Evolutionary conservation across 495 filamentous ascomycete species (phyloP).

Genomic region (Hyphodiscus hymeniophilus): DNA sequence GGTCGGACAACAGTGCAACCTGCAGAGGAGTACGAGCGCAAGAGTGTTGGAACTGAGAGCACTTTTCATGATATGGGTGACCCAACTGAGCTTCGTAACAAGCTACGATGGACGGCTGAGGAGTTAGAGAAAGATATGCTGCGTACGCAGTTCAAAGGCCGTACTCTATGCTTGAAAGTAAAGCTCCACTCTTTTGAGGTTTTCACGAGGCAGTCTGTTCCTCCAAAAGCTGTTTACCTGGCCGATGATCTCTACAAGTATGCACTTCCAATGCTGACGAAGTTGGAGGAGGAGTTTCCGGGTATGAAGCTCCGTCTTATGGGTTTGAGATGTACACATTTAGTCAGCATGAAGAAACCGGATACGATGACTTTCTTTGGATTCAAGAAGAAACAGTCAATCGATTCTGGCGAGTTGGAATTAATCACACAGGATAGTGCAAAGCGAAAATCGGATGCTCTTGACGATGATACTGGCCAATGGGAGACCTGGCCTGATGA

Average conservation of each 20-base stretch:
- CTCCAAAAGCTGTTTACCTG: slow-evolving; percentile 58
- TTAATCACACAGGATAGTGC: slow-evolving; percentile 5
- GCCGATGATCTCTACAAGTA: slow-evolving; percentile 81
- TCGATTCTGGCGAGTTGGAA: slow-evolving; percentile 1
- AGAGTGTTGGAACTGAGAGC: slow-evolving; percentile 88
- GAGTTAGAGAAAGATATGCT: slow-evolving; percentile 83
- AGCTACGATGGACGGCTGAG: slow-evolving; percentile 70
- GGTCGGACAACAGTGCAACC: slow-evolving; percentile 85
- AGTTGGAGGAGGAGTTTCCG: slow-evolving; percentile 79
- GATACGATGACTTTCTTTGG: slow-evolving; percentile 76
- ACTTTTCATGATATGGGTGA: slow-evolving; percentile 80
- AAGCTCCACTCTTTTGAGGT: slow-evolving; percentile 95
- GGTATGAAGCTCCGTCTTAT: slow-evolving; percentile 77
- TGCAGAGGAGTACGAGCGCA: slow-evolving; percentile 81
- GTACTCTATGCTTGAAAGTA: slow-evolving; percentile 84
- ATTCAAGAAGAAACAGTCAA: slow-evolving; percentile 30
- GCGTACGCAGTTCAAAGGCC: slow-evolving; percentile 76
- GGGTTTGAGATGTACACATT: slow-evolving; percentile 78
- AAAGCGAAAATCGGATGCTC: slow-evolving; percentile 19
- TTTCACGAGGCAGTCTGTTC: slow-evolving; percentile 68
- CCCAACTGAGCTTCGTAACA: slow-evolving; percentile 59
- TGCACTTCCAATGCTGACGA: slow-evolving; percentile 73
- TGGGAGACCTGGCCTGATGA: slow-evolving; percentile 61
- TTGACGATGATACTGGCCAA: slow-evolving; percentile 28
- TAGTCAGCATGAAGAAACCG: slow-evolving; percentile 74